Conservation (phyloP, 78 protist species). For the Dictyostelium firmibasis region DNA sequence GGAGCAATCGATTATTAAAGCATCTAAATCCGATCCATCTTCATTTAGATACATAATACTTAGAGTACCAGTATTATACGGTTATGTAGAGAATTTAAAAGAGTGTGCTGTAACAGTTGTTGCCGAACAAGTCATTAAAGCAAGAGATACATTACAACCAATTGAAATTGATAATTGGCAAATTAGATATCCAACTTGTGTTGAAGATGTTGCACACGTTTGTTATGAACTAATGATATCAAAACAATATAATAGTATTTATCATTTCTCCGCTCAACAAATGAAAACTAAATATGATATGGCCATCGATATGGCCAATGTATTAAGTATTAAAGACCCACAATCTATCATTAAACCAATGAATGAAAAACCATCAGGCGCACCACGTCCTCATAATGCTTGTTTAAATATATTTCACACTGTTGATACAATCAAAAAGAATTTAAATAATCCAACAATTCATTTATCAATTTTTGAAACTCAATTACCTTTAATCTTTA, state of each 20-base stretch:
- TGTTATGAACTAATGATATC: not conserved
- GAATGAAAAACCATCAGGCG: conserved; percentile 5
- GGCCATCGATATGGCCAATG: conserved; percentile 24
- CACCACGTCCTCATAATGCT: conserved; percentile 57
- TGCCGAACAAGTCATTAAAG: conserved; percentile 15
- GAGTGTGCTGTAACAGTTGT: conserved; percentile 48
- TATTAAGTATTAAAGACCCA: not conserved
- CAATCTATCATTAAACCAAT: not conserved
- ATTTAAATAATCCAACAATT: not conserved
- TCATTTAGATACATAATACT: conserved; percentile 5
- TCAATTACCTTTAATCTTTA: not conserved
- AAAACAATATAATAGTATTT: conserved; percentile 7
- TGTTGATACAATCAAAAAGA: not conserved
- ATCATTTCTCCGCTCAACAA: conserved; percentile 15
- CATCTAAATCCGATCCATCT: not conserved
- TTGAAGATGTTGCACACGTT: conserved; percentile 57
- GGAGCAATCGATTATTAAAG: conserved; percentile 1
- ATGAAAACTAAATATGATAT: conserved; percentile 42
- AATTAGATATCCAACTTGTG: conserved; percentile 49
- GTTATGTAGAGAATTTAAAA: conserved; percentile 36
- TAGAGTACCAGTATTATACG: conserved; percentile 66
- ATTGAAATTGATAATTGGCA: conserved; percentile 73
- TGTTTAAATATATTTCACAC: conserved; percentile 16
- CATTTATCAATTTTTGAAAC: not conserved
- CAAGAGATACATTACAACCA: not conserved